Evolutionary conservation across 2,329 filamentous ascomycete genomes (phyloP).

Genomic region (Colletotrichum tanaceti): DNA sequence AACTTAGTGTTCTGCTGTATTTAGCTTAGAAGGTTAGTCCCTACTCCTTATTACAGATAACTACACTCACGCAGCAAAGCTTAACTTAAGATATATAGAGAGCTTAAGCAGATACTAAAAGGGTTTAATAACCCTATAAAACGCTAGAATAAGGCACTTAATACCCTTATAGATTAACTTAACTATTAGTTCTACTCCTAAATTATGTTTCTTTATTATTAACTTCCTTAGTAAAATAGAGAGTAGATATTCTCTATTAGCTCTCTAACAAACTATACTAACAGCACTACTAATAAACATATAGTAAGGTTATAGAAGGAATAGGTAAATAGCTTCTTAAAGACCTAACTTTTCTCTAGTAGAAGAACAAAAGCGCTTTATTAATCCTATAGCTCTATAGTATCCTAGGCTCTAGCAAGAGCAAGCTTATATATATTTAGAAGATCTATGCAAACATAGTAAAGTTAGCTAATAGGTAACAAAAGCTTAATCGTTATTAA

Average conservation of each 20-base stretch:
- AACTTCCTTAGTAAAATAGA: background rate
- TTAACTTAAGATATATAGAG: background rate
- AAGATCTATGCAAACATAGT: background rate
- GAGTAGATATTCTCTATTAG: slow-evolving; percentile 2
- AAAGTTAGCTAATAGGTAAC: background rate
- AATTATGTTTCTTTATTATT: background rate
- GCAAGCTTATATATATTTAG: slow-evolving; percentile 41
- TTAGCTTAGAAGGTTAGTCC: background rate
- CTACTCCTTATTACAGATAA: background rate
- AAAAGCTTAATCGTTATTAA: slow-evolving; percentile 25
- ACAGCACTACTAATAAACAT: background rate
- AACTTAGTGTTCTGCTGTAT: background rate
- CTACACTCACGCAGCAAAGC: background rate
- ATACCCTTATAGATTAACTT: background rate
- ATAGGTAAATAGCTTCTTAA: background rate
- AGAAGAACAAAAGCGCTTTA: slow-evolving; percentile 44
- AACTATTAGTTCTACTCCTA: background rate
- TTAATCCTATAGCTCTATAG: slow-evolving; percentile 51
- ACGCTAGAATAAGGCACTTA: background rate
- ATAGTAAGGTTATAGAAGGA: background rate
- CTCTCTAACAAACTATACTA: background rate
- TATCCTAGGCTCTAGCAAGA: slow-evolving; percentile 49
- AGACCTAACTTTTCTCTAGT: background rate
- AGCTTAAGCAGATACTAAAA: background rate
- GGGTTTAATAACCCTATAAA: background rate